phyloP scores from a whole-genome alignment of 2,329 filamentous ascomycete genomes.

The Malbranchea zuffiana region DNA sequence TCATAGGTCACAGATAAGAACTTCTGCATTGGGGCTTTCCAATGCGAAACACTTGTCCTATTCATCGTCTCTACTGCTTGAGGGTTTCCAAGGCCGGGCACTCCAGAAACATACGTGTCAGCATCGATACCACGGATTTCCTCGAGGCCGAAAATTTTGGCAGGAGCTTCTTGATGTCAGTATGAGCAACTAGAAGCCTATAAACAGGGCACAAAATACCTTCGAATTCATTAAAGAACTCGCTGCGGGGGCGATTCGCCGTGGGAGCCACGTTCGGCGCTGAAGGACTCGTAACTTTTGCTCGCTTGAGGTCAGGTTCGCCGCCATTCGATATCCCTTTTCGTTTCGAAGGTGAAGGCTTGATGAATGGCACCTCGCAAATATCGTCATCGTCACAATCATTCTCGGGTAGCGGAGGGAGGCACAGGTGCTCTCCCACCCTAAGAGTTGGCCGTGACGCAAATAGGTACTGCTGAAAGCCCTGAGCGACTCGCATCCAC shows the following conservation, averaged over 20 bases:
- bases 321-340: slow-evolving; percentile 5
- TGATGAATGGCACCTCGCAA: slow-evolving; percentile 5
- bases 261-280: not conserved
- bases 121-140: slow-evolving; percentile 46
- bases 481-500: slow-evolving; percentile 38
- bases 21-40: slow-evolving; percentile 43
- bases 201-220: slow-evolving; percentile 5
- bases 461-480: slow-evolving; percentile 42
- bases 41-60: slow-evolving; percentile 46
- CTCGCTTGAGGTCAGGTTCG: slow-evolving; percentile 7
- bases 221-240: slow-evolving; percentile 1
- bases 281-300: not conserved
- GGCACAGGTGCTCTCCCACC: slow-evolving; percentile 18
- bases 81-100: slow-evolving; percentile 49
- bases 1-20: slow-evolving; percentile 26
- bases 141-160: slow-evolving; percentile 21
- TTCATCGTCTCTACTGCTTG: slow-evolving; percentile 52
- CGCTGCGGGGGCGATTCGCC: not conserved
- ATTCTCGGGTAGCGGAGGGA: not conserved
- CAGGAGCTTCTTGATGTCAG: slow-evolving; percentile 12
- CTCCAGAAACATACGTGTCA: slow-evolving; percentile 45
- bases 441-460: slow-evolving; percentile 33
- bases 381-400: slow-evolving; percentile 5
- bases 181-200: too few species aligned
- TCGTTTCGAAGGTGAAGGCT: slow-evolving; percentile 9